Percentiles rank a stretch among this genome's conserved stretches.
Evolutionary conservation across 805 yeast species (phyloP).

Genomic region (Saturnispora serradocipensis): DNA sequence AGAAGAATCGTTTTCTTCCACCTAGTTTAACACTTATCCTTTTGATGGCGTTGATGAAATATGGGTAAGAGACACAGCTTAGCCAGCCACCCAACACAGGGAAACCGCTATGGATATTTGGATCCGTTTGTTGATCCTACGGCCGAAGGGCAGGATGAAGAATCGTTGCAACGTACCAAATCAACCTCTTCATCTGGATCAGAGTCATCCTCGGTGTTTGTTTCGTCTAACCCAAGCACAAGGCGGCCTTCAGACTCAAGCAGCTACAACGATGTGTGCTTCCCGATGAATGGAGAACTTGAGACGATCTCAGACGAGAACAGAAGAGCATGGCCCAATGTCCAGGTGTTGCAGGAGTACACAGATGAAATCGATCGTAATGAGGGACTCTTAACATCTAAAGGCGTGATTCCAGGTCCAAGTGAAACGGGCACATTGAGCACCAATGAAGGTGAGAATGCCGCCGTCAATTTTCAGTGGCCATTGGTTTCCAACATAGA

Average conservation of each 20-base stretch:
- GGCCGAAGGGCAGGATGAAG: neutral
- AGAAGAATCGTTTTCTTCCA: neutral
- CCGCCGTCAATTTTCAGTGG: slow-evolving; percentile 31
- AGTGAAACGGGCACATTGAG: neutral
- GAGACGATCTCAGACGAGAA: slow-evolving; percentile 20
- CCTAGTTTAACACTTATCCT: neutral
- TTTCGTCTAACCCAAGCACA: slow-evolving; percentile 52
- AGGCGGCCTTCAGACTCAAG: slow-evolving; percentile 56
- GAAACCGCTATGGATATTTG: slow-evolving; percentile 4
- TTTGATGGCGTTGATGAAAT: neutral
- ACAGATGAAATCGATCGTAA: slow-evolving; percentile 52
- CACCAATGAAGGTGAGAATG: slow-evolving; percentile 1
- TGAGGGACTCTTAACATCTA: slow-evolving; percentile 16
- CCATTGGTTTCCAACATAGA: slow-evolving; percentile 29
- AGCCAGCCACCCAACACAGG: neutral
- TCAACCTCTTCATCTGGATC: slow-evolving; percentile 3
- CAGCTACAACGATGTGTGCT: slow-evolving; percentile 86
- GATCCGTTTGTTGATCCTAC: slow-evolving; percentile 4
- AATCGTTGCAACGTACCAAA: slow-evolving; percentile 1
- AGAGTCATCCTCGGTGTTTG: slow-evolving; percentile 21
- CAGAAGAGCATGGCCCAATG: slow-evolving; percentile 73
- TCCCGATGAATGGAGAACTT: slow-evolving; percentile 56
- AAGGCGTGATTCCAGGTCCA: slow-evolving; percentile 5
- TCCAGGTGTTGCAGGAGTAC: slow-evolving; percentile 64
- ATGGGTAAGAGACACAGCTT: slow-evolving; percentile 3